Evolutionary conservation across 2,329 filamentous ascomycete species (phyloP), one percentile per base, ranked within the genome.

Genomic region (Penicillium oxalicum): DNA sequence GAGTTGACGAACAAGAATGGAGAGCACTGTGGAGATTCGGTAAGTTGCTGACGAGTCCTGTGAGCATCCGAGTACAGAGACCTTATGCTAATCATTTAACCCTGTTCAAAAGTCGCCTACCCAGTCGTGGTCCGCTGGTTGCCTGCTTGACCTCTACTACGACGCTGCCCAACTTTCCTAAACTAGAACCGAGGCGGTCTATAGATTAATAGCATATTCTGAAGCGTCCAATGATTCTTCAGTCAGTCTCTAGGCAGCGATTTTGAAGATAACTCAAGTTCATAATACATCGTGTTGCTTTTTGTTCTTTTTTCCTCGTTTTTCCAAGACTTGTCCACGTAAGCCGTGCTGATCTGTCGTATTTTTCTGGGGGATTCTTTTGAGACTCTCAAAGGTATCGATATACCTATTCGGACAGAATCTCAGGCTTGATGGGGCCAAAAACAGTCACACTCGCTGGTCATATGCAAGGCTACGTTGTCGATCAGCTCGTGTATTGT

Each of bases 91-190:
- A 41, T 32, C 18, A 5, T 27, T 9, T 40, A 13, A 41, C 4
- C 13, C 9, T 9, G 12, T 9, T 43, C 4, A 40, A 45, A 47
- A 93, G 84, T 93, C 86, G 45, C 93, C 93, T 26, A 96, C 93
- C 0, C 93, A 98, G 70, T 87, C 93, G 45, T 98, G 93, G 93
- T 96, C 90, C 45, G 88, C 93, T 28, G 87, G 88, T 24, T 97
- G 93, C 68, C 76, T 98, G 63, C 88, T 98, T 62, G 93, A 98
- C 72, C 71, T 98, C 55, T 98, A 95, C 73, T 91, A 95, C 77
- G 93, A 98, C 68, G 91, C 89, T 13, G 77, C 79, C 26, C 78
- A 69, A 49, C 63, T 69, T 49, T 48, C 57, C 5, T 61, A 53
- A 44, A 51, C 42, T 9, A n/a, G 4, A 4, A 9, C 25, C n/a